Evolutionary conservation across 2,329 filamentous ascomycete species (phyloP), one percentile per base, ranked within the genome.

Genomic region (Colletotrichum sp.): DNA sequence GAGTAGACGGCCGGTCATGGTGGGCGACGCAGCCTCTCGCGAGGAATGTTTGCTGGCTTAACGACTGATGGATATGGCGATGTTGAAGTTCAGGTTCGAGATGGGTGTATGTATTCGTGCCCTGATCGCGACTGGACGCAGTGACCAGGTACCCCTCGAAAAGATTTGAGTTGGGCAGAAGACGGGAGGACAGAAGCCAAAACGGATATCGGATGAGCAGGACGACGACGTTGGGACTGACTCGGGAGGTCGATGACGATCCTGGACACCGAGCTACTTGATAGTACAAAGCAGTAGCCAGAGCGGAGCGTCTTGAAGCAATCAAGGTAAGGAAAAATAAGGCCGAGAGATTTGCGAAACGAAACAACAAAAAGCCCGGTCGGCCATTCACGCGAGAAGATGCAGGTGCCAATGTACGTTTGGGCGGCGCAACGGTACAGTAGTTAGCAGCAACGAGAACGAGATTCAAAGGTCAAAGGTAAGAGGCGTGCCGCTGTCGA

Each of bases 131-230:
- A 44, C 39, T 28, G n/a, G 44, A 65, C 64, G 74, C 74, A 68
- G 28, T 59, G 71, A 30, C 59, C 70, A 36, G 19, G 70, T 63
- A 34, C 12, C 64, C 63, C 44, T 36, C 12, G 28, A 61, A 30
- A 52, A 30, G 25, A 52, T 36, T 73, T 73, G 64, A 59, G 70
- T 69, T 69, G 55, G 12, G 39, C 44, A 36, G 55, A 55, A 25
- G 61, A 55, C 69, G 74, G 70, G 64, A 75, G 34, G 63, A 32
- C 61, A 72, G 64, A 69, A 74, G 36, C 22, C 70, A 64, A 74
- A 65, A n/a, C 19, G 25, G 27, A 57, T 59, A 73, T 76, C 70
- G 44, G 74, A 74, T 36, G 70, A 76, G 27, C 16, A 70, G 34
- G 52, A 52, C 22, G 27, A 66, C 28, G 22, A 66, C 34, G 59